These are phyloP conservation scores for Penicillium sp. DNA, from an alignment of 2,329 filamentous ascomycete species.

Conservation along the genomic window DNA sequence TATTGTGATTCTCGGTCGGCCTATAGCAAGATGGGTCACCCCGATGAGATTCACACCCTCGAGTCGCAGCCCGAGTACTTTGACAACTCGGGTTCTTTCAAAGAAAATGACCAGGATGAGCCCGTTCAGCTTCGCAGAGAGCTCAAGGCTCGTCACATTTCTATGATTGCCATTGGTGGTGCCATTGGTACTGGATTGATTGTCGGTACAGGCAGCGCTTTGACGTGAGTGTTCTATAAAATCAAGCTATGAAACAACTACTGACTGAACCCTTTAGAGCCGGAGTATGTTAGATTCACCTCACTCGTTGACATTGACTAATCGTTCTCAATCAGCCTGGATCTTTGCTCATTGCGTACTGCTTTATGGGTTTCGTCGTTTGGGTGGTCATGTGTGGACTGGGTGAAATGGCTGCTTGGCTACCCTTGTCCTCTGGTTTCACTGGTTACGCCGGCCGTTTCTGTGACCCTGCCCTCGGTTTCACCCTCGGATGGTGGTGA, in stretches of 20 bases:
- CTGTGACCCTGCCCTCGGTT: conserved; percentile 26
- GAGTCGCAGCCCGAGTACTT: no score
- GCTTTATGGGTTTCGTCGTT: conserved; percentile 47
- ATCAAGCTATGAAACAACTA: no score
- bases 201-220: conserved; percentile 35
- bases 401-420: conserved; percentile 43
- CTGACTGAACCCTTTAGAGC: no score
- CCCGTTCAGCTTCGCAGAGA: no score
- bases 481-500: conserved; percentile 46
- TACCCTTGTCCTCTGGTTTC: conserved; percentile 49
- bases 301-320: no score
- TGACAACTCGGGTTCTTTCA: no score
- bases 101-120: no score
- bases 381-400: conserved; percentile 48
- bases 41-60: no score
- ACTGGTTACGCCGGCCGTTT: conserved; percentile 52
- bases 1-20: no score
- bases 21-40: no score
- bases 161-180: conserved; percentile 40
- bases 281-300: no score
- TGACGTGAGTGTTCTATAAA: conserved; percentile 16
- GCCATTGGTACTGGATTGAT: conserved; percentile 39
- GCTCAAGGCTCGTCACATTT: conserved; percentile 41
- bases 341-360: conserved; percentile 35
- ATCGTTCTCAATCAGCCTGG: no score